Evolutionary conservation across 208 protist species (phyloP), one percentile per base, ranked within the genome.

Genomic region (Herpetomonas samuelpessoai): DNA sequence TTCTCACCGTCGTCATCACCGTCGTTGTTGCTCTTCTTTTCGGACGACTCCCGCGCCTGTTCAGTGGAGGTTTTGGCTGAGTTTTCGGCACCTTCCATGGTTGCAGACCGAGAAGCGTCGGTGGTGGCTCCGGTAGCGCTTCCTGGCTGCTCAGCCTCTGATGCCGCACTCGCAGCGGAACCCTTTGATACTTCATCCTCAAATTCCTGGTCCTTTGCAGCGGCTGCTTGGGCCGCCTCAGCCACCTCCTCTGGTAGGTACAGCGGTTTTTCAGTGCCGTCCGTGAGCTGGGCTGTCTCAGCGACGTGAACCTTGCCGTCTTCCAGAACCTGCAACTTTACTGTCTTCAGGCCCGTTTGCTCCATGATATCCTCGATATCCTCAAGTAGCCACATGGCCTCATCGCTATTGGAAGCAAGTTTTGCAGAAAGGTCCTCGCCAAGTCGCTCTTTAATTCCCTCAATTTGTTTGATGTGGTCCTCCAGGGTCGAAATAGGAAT

Each of bases 331-430:
- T 80, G 68, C 39, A 93, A 48, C 57, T 79, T 78, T 27, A 93
- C 81, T 22, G 87, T 93, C 53, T 85, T 82, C 25, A 93, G 74
- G 22, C 87, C 74, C 19, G 76, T 77, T 44, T 84, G 68, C 59
- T 91, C 81, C 81, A 93, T 86, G 27, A 86, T 72, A 10, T 93
- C 83, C 48, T 93, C 87, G 68, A 93, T 93, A 59, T 93, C 87
- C 68, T 93, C 83, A n/a, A 93, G 68, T 1, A 93, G 68, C 69
- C 85, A 83, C 70, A 91, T 84, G 1, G 83, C 77, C 56, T 93
- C 83, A 52, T 93, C 83, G 44, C 70, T 81, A 38, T 80, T 79
- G 4, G 80, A 69, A 3, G 83, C 56, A 18, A 93, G 72, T 57
- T 76, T 74, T 22, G 76, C 74, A n/a, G 79, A 68, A 10, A 93